A percentile compares a stretch with the other conserved stretches of the same genome.
Conservation (phyloP, 192 early-diverging fungal species). For the Thamnidium elegans region DNA sequence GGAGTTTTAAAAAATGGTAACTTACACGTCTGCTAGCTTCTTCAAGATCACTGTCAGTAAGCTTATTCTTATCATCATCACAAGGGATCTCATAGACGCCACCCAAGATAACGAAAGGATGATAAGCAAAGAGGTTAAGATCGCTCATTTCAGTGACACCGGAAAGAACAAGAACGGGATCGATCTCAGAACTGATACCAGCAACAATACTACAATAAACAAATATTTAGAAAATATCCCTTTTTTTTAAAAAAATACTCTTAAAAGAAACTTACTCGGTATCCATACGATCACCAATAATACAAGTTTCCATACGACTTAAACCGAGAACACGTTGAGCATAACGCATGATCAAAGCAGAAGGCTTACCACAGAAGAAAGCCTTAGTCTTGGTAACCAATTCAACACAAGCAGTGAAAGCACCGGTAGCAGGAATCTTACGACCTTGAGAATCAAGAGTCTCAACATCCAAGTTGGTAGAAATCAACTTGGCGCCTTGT, state of each 20-base stretch:
- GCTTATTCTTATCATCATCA: slow-evolving; percentile 26
- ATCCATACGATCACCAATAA: slow-evolving; percentile 67
- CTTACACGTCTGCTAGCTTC: slow-evolving; percentile 33
- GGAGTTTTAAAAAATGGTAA: not conserved
- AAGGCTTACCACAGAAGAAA: slow-evolving; percentile 58
- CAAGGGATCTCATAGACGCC: slow-evolving; percentile 44
- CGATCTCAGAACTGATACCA: slow-evolving; percentile 57
- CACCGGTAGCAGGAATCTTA: slow-evolving; percentile 54
- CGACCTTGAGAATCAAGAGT: slow-evolving; percentile 44
- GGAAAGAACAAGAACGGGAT: slow-evolving; percentile 53
- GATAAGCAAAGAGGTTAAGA: slow-evolving; percentile 48
- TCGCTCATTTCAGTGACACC: slow-evolving; percentile 50
- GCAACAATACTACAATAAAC: slow-evolving; percentile 48
- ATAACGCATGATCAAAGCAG: slow-evolving; percentile 55
- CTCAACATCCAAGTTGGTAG: slow-evolving; percentile 61
- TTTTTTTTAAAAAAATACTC: not conserved
- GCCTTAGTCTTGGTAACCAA: slow-evolving; percentile 57
- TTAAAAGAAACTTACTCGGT: slow-evolving; percentile 54
- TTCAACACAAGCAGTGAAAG: slow-evolving; percentile 56
- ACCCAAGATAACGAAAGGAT: slow-evolving; percentile 52
- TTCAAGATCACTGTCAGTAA: slow-evolving; percentile 30
- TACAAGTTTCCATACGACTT: slow-evolving; percentile 55
- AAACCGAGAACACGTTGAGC: slow-evolving; percentile 53
- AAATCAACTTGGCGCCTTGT: slow-evolving; percentile 57
- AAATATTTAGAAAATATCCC: not conserved